A percentile compares a stretch with the other conserved stretches of the same genome.
Conservation (phyloP, 257 asterid species). For the Nicotiana benthamiana region DNA sequence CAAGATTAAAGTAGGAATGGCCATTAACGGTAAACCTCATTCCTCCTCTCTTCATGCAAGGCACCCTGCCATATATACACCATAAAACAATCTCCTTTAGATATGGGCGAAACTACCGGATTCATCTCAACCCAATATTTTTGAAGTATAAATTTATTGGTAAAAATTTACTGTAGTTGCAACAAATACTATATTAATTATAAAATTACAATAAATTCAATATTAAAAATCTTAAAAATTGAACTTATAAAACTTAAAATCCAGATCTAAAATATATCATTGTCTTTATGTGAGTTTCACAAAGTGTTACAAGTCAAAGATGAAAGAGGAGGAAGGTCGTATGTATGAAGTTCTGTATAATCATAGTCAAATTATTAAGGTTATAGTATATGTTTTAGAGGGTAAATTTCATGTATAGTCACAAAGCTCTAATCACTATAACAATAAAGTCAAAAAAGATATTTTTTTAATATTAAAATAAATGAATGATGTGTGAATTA, state of each 20-base stretch:
- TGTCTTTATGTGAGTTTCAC: neutral
- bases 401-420: neutral
- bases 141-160: too few species aligned
- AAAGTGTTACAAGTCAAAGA: neutral
- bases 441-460: neutral
- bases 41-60: slow-evolving; percentile 46
- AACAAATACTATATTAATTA: too few species aligned
- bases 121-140: too few species aligned
- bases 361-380: neutral
- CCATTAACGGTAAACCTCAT: slow-evolving; percentile 50
- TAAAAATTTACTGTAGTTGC: too few species aligned
- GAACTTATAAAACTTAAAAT: too few species aligned
- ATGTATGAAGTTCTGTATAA: neutral
- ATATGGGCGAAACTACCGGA: too few species aligned
- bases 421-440: neutral
- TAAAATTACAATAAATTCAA: too few species aligned
- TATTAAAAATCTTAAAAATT: too few species aligned
- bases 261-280: too few species aligned
- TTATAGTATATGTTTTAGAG: neutral
- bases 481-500: too few species aligned
- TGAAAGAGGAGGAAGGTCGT: neutral
- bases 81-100: neutral
- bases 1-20: slow-evolving; percentile 41
- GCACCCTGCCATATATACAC: slow-evolving; percentile 19
- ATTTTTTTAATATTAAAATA: too few species aligned